Evolutionary conservation across 176 grass and related monocot genomes (phyloP).

Genomic region (Dactylis glomerata): DNA sequence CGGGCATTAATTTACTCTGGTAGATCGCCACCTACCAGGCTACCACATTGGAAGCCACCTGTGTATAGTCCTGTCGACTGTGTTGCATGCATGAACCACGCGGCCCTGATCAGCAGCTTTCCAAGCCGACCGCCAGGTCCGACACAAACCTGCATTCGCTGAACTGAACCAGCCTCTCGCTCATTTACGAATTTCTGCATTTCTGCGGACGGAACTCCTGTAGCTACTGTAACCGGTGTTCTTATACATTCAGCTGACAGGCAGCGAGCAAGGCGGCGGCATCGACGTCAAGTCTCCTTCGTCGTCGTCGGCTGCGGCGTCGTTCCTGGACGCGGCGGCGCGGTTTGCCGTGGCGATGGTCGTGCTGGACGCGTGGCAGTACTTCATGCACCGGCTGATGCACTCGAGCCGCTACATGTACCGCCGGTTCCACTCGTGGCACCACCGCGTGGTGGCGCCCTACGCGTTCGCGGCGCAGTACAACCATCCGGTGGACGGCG

Average conservation of each 20-base stretch:
- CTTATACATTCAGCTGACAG: conserved; percentile 12
- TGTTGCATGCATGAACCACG: background rate
- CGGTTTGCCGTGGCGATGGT: conserved; percentile 51
- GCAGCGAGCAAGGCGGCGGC: background rate
- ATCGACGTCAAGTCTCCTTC: background rate
- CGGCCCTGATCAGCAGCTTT: background rate
- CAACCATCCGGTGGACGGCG: conserved; percentile 57
- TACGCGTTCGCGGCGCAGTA: conserved; percentile 76
- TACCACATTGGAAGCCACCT: background rate
- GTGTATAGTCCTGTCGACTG: background rate
- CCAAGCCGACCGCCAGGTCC: background rate
- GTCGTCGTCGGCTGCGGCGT: background rate
- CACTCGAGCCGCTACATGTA: conserved; percentile 50
- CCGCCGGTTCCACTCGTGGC: conserved; percentile 64
- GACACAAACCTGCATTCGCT: background rate
- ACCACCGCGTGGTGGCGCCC: conserved; percentile 55
- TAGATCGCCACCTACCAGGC: background rate
- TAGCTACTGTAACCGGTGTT: background rate
- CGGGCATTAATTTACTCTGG: background rate
- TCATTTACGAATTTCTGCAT: background rate
- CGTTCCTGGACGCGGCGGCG: conserved; percentile 8
- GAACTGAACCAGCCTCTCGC: background rate
- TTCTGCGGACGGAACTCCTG: background rate
- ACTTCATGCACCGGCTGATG: conserved; percentile 57
- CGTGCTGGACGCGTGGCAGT: conserved; percentile 63